Conservation (phyloP, 306 rosid genomes). For the Vigna trinervia region DNA sequence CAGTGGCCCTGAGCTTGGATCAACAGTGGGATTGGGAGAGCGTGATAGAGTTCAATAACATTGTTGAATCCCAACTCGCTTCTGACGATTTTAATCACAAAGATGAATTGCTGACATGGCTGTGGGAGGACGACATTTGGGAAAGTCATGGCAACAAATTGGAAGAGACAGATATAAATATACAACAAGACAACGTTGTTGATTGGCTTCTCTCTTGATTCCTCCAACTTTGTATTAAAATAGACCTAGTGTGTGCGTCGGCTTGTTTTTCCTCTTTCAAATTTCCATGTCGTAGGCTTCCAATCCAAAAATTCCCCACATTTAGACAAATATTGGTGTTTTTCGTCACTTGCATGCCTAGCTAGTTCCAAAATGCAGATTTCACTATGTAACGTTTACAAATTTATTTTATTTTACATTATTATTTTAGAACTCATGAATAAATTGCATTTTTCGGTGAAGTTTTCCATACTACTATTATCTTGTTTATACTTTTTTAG, state of each 20-base stretch:
- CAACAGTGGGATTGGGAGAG: slow-evolving; percentile 60
- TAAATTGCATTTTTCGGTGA: neutral
- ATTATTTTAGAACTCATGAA: neutral
- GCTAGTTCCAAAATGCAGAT: neutral
- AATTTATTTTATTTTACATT: neutral
- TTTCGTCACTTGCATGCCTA: neutral
- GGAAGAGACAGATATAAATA: slow-evolving; percentile 47
- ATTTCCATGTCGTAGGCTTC: neutral
- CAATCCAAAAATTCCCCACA: neutral
- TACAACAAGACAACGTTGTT: slow-evolving; percentile 54
- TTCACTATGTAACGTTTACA: neutral
- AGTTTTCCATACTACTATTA: neutral
- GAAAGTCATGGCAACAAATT: slow-evolving; percentile 41
- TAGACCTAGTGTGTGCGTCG: neutral
- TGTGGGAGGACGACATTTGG: slow-evolving; percentile 59
- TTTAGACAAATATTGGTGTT: neutral
- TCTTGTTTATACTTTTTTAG: no score
- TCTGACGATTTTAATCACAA: slow-evolving; percentile 20
- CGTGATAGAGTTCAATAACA: slow-evolving; percentile 29
- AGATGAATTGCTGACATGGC: slow-evolving; percentile 49
- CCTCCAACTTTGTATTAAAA: neutral
- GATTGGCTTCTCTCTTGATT: slow-evolving; percentile 67
- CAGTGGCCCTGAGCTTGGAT: slow-evolving; percentile 19
- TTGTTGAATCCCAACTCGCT: neutral
- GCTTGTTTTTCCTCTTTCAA: neutral